Evolutionary conservation across 2,329 filamentous ascomycete species (phyloP).

Genomic region (Capronia coronata): DNA sequence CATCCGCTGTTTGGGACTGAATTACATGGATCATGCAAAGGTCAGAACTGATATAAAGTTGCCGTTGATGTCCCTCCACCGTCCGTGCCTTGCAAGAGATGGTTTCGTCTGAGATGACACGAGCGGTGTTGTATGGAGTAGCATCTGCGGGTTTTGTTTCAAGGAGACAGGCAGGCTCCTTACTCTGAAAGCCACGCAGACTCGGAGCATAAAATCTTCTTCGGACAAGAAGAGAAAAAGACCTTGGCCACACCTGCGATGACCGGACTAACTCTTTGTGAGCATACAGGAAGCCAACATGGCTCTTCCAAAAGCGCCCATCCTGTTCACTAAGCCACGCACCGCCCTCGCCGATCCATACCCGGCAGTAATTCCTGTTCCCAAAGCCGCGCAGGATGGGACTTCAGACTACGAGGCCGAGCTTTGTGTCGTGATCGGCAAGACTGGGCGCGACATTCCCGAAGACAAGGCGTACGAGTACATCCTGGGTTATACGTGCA

Average conservation of each 20-base stretch:
- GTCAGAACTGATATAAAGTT: too few species aligned
- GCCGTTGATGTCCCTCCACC: too few species aligned
- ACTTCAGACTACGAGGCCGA: constrained; percentile 41
- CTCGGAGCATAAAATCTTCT: too few species aligned
- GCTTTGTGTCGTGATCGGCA: constrained; percentile 36
- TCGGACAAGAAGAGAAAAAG: too few species aligned
- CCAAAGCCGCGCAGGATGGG: constrained; percentile 36
- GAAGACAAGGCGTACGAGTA: constrained; percentile 36
- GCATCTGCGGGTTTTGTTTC: too few species aligned
- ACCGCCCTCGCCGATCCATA: constrained; percentile 34
- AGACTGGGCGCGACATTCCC: constrained; percentile 35
- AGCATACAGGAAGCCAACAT: constrained; percentile 34
- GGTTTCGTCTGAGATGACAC: too few species aligned
- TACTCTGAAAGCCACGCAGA: too few species aligned
- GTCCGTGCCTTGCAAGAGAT: too few species aligned
- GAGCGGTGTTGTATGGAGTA: too few species aligned
- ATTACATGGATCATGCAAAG: constrained; percentile 39
- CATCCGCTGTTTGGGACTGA: constrained; percentile 45
- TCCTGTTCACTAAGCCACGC: constrained; percentile 38
- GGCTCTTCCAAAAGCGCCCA: constrained; percentile 34
- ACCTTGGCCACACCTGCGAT: too few species aligned
- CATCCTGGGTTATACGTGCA: constrained; percentile 37
- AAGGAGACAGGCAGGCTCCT: too few species aligned
- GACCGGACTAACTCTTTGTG: neutral
- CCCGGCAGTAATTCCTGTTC: constrained; percentile 29